Conservation (phyloP, 805 yeast species). For the Cyberlindnera maritima region DNA sequence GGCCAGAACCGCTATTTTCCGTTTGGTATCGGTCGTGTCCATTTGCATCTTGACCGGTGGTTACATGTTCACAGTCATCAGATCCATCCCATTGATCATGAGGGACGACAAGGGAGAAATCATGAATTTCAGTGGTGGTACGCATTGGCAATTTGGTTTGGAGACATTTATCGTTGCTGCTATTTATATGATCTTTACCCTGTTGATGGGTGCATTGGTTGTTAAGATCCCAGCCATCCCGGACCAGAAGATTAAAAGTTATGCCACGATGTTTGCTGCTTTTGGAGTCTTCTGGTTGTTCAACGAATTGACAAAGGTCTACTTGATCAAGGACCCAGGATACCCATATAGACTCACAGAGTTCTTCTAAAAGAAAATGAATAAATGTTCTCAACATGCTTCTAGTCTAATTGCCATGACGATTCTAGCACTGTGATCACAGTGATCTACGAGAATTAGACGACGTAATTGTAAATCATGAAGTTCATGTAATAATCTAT, state of each 20-base stretch:
- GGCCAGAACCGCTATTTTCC: slow-evolving; percentile 26
- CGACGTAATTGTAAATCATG: too few relatives aligned
- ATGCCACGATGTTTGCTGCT: slow-evolving; percentile 8
- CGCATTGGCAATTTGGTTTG: slow-evolving; percentile 66
- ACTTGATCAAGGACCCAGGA: slow-evolving; percentile 20
- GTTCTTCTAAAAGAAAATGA: neutral
- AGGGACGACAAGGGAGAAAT: slow-evolving; percentile 47
- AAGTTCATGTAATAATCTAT: neutral
- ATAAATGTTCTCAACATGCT: too few relatives aligned
- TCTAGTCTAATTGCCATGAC: too few relatives aligned
- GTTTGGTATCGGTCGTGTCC: slow-evolving; percentile 35
- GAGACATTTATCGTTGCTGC: slow-evolving; percentile 55
- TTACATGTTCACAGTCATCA: slow-evolving; percentile 57
- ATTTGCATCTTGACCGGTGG: slow-evolving; percentile 56
- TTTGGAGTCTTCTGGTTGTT: slow-evolving; percentile 21
- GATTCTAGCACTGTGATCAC: too few relatives aligned
- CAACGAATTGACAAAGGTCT: slow-evolving; percentile 20
- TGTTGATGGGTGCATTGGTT: slow-evolving; percentile 39
- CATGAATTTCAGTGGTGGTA: slow-evolving; percentile 61
- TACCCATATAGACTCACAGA: slow-evolving; percentile 20
- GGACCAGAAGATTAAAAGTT: slow-evolving; percentile 11
- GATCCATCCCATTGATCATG: slow-evolving; percentile 62
- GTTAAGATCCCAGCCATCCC: slow-evolving; percentile 32
- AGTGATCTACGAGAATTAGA: too few relatives aligned
- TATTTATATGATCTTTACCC: slow-evolving; percentile 47